Percentiles rank a stretch among this genome's conserved stretches.
Conservation (phyloP, 305 asterid species). For the Fraxinus latifolia region DNA sequence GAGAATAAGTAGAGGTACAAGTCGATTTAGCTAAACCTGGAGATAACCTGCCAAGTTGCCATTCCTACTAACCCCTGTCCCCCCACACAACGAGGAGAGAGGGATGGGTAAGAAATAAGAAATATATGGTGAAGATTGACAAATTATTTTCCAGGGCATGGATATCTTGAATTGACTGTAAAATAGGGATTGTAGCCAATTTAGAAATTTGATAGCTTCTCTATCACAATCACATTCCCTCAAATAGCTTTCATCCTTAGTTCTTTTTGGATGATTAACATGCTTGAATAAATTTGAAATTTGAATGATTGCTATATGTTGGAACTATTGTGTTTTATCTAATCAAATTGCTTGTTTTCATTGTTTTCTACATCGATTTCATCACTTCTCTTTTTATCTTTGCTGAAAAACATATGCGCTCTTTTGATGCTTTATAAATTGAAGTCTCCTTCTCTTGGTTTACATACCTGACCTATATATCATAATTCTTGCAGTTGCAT, state of each 20-base stretch:
- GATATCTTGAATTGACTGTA: neutral
- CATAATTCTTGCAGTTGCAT: conserved; percentile 58
- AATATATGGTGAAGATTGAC: neutral
- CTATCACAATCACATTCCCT: neutral
- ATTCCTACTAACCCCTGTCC: neutral
- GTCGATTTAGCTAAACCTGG: neutral
- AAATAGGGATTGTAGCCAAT: neutral
- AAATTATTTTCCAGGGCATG: neutral
- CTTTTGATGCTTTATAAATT: neutral
- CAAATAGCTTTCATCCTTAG: neutral
- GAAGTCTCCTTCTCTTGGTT: neutral
- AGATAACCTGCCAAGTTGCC: neutral
- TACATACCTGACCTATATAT: conserved; percentile 10
- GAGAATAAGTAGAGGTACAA: neutral
- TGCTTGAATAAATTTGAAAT: neutral
- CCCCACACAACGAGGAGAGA: neutral
- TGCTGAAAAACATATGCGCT: neutral
- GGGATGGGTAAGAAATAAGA: neutral
- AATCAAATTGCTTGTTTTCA: neutral
- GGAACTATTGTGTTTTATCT: neutral
- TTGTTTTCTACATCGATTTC: neutral
- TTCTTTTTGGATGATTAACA: neutral
- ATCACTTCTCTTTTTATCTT: neutral
- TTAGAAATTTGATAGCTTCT: neutral
- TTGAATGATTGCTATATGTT: neutral